Base-by-base conservation (phyloP, 805 yeast species). In the Wickerhamomyces hampshirensis region DNA sequence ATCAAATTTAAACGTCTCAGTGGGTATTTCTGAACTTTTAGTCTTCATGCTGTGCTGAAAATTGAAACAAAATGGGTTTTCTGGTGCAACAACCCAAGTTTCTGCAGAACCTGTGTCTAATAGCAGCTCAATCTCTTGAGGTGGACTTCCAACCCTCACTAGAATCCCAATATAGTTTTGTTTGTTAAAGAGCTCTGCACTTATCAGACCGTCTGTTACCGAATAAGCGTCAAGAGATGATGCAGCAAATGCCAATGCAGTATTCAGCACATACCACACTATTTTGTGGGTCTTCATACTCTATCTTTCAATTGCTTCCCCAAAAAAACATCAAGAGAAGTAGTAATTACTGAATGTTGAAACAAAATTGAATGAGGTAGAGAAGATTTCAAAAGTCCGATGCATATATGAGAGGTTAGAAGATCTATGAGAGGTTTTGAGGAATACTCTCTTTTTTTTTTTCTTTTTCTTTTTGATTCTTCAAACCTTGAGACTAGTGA, bases 101-200 rank as follows among this genome's bases (percentile, higher is more conserved):
- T 51, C 49, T 3, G 58, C 46, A 0, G 65, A 60, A 0, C 66
- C 66, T 1, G 66, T 63, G 34, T 62, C 67, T 3, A 63, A 30
- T 23, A 61, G 38, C 6, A 61, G 50, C 21, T 49, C 51, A 3
- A 59, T 40, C 3, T 38, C 34, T 31, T 59, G 62, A 4, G 48
- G 34, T 1, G 56, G 56, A 1, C 39, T 38, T 0, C 56, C 58
- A 7, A 50, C 16, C 10, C 32, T 34, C 7, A 28, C 39, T 1
- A 13, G 23, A 4, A 41, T 23, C 6, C 42, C 28, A 13, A 43
- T 13, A 17, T 28, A 43, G 5, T 36, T 28, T 1, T 37, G 43
- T 15, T 38, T 37, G 27, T 44, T 43, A 15, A 23, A 16, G 4
- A 52, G 11, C 10, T 12, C 16, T 3, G 35, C 35, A 3, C 18